These are phyloP conservation scores for Candida mattraensis DNA, from an alignment of 805 yeast genomes.

Conservation along the genomic window DNA sequence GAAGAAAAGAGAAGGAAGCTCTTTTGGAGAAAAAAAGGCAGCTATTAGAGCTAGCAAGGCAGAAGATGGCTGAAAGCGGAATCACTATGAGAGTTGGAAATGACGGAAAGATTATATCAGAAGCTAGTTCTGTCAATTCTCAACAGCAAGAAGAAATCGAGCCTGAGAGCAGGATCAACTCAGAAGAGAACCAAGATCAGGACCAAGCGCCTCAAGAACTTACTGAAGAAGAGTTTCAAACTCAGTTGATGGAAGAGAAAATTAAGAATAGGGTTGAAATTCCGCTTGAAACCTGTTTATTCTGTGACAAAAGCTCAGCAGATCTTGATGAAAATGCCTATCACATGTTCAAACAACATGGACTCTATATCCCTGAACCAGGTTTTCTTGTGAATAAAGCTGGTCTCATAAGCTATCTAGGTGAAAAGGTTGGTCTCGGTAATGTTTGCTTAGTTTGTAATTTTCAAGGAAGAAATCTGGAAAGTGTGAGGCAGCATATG, in stretches of 20 bases:
- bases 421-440: slow-evolving; percentile 80
- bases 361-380: slow-evolving; percentile 84
- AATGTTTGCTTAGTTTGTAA: slow-evolving; percentile 79
- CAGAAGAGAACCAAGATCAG: slow-evolving; percentile 5
- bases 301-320: slow-evolving; percentile 41
- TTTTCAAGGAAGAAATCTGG: slow-evolving; percentile 80
- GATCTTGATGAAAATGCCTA: slow-evolving; percentile 46
- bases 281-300: slow-evolving; percentile 49
- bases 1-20: slow-evolving; percentile 51
- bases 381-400: slow-evolving; percentile 62
- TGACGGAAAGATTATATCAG: slow-evolving; percentile 26
- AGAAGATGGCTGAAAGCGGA: slow-evolving; percentile 38
- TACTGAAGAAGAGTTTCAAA: slow-evolving; percentile 43
- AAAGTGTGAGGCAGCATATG: slow-evolving; percentile 90
- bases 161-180: too few relatives aligned
- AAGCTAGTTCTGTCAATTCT: too few relatives aligned
- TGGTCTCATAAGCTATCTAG: slow-evolving; percentile 75
- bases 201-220: slow-evolving; percentile 24
- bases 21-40: slow-evolving; percentile 47
- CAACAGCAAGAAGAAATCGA: too few relatives aligned
- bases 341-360: slow-evolving; percentile 81
- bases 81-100: slow-evolving; percentile 24
- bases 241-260: slow-evolving; percentile 44
- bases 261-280: slow-evolving; percentile 46
- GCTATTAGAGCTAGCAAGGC: slow-evolving; percentile 47